phyloP scores from a whole-genome alignment of 148 eudicot species.

The Fallopia convolvulus region DNA sequence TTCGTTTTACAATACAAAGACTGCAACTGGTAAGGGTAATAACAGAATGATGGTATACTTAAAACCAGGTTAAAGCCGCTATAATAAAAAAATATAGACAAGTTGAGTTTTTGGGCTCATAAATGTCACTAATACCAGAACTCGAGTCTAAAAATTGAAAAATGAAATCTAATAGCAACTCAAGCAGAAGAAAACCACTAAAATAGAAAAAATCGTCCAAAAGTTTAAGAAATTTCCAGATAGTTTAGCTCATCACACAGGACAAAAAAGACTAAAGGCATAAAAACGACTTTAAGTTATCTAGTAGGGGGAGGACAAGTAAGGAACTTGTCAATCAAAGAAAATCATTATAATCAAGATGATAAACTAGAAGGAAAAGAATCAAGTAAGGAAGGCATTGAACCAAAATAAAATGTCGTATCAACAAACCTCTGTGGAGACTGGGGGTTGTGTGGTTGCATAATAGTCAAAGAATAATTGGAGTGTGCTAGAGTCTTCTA shows the following conservation, averaged over 20 bases:
- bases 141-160: neutral
- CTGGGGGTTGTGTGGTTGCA: conserved; percentile 61
- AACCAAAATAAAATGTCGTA: neutral
- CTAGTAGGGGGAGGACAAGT: neutral
- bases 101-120: too few relatives aligned
- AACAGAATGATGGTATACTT: too few relatives aligned
- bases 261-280: neutral
- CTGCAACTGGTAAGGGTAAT: too few relatives aligned
- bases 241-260: neutral
- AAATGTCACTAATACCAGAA: neutral
- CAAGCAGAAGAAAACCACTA: neutral
- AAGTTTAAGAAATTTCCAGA: neutral
- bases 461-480: conserved; percentile 85
- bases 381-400: neutral
- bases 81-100: too few relatives aligned
- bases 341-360: neutral
- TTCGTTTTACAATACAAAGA: too few relatives aligned
- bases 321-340: neutral
- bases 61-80: too few relatives aligned
- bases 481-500: conserved; percentile 75
- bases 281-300: neutral
- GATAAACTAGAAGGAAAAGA: neutral
- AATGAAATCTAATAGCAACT: neutral
- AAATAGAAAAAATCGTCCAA: neutral
- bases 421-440: conserved; percentile 71